Conservation (phyloP, 2,329 filamentous ascomycete genomes). For the Thermoascus crustaceus region DNA sequence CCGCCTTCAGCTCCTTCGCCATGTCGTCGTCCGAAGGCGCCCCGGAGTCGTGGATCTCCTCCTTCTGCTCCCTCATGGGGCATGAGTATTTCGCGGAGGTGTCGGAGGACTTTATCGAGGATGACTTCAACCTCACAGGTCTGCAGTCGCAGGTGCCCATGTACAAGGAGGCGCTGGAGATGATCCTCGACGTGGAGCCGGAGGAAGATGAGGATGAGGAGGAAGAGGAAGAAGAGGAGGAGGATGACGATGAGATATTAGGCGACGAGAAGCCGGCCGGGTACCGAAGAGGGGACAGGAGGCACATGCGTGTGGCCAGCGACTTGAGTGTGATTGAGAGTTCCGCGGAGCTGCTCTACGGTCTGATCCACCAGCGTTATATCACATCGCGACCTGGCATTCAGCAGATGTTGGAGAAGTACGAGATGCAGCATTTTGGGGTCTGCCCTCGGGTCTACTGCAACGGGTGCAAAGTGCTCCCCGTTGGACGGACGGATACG, state of each 20-base stretch:
- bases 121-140: conserved; percentile 98
- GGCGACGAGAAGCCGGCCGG: conserved; percentile 43
- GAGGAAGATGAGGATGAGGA: conserved; percentile 70
- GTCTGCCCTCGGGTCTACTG: conserved; percentile 92
- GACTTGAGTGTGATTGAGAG: conserved; percentile 94
- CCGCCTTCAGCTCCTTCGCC: conserved; percentile 32
- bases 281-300: conserved; percentile 53
- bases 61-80: conserved; percentile 88
- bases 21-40: conserved; percentile 42
- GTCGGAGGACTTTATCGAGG: conserved; percentile 97
- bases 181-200: conserved; percentile 97
- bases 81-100: conserved; percentile 99
- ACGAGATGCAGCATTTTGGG: conserved; percentile 93
- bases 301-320: conserved; percentile 79
- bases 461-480: conserved; percentile 79
- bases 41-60: conserved; percentile 92
- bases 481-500: conserved; percentile 88
- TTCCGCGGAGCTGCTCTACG: conserved; percentile 96
- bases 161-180: conserved; percentile 98
- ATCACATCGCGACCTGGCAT: conserved; percentile 95
- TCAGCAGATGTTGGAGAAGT: conserved; percentile 99
- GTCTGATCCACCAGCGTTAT: conserved; percentile 95
- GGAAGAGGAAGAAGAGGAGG: conserved; percentile 60
- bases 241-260: conserved; percentile 59
- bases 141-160: conserved; percentile 91